Evolutionary conservation across 139 green algal species (phyloP).

Genomic region (Micractinium conductrix): DNA sequence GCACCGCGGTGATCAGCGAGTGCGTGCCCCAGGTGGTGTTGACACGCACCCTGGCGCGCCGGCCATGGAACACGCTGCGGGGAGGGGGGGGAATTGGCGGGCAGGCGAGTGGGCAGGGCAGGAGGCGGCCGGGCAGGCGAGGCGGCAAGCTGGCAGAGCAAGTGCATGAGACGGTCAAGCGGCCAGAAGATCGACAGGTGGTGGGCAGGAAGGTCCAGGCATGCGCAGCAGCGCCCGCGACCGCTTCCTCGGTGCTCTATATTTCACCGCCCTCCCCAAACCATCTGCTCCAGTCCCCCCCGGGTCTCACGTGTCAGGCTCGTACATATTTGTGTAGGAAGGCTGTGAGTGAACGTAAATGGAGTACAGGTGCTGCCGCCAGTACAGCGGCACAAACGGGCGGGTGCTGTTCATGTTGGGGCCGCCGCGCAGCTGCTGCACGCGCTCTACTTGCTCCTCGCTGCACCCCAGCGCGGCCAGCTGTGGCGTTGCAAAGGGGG

Average conservation of each 20-base stretch:
- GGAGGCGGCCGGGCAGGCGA: not conserved
- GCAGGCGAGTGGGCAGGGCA: not conserved
- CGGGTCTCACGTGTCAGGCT: not conserved
- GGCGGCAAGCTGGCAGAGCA: not conserved
- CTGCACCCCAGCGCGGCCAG: not conserved
- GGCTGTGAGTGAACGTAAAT: conserved; percentile 33
- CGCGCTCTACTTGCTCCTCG: not conserved
- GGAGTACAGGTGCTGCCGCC: conserved; percentile 35
- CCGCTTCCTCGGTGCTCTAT: no score
- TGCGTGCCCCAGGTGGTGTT: conserved; percentile 18
- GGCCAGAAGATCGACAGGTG: not conserved
- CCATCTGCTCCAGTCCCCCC: no score
- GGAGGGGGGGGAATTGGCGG: no score
- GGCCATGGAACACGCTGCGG: not conserved
- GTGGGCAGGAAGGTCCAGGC: no score
- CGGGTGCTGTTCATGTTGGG: not conserved
- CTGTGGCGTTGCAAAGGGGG: no score
- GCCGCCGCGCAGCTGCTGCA: not conserved
- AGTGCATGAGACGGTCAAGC: no score
- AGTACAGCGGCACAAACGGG: not conserved
- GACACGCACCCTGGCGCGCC: not conserved
- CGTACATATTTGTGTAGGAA: not conserved
- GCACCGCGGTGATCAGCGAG: conserved; percentile 32
- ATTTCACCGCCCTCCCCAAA: no score
- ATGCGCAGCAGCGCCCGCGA: no score